These are phyloP conservation scores for Kluyveromyces lactis DNA, from an alignment of 805 yeast genomes.

Conservation along the genomic window DNA sequence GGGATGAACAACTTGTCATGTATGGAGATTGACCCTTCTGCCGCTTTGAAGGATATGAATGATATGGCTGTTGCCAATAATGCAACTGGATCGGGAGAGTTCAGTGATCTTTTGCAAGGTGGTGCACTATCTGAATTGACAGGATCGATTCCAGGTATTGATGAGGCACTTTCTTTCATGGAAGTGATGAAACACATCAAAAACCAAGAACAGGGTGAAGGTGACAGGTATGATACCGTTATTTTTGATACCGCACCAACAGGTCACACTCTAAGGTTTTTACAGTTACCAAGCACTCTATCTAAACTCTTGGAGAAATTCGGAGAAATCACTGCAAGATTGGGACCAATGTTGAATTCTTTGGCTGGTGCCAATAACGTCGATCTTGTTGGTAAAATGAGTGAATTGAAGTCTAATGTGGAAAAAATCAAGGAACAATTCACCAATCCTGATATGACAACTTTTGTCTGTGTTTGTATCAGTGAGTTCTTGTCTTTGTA, in stretches of 20 bases:
- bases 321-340: slow-evolving; percentile 72
- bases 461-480: slow-evolving; percentile 93
- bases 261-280: slow-evolving; percentile 92
- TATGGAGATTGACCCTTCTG: slow-evolving; percentile 97
- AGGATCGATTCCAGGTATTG: slow-evolving; percentile 95
- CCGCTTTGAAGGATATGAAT: slow-evolving; percentile 83
- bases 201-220: slow-evolving; percentile 44
- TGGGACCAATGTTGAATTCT: slow-evolving; percentile 84
- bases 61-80: slow-evolving; percentile 34
- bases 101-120: slow-evolving; percentile 27
- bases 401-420: slow-evolving; percentile 72
- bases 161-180: slow-evolving; percentile 95
- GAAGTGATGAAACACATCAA: slow-evolving; percentile 96
- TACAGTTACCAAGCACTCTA: slow-evolving; percentile 88
- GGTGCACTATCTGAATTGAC: slow-evolving; percentile 67
- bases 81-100: slow-evolving; percentile 34
- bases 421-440: slow-evolving; percentile 88
- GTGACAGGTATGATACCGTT: slow-evolving; percentile 66
- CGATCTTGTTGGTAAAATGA: slow-evolving; percentile 50
- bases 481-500: slow-evolving; percentile 93
- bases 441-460: slow-evolving; percentile 91
- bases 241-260: slow-evolving; percentile 99
- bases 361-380: slow-evolving; percentile 61
- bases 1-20: slow-evolving; percentile 85
- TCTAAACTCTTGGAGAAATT: slow-evolving; percentile 82